These are phyloP conservation scores for Coemansia sp. DNA, from an alignment of 192 early-diverging fungal species.

Conservation along the genomic window DNA sequence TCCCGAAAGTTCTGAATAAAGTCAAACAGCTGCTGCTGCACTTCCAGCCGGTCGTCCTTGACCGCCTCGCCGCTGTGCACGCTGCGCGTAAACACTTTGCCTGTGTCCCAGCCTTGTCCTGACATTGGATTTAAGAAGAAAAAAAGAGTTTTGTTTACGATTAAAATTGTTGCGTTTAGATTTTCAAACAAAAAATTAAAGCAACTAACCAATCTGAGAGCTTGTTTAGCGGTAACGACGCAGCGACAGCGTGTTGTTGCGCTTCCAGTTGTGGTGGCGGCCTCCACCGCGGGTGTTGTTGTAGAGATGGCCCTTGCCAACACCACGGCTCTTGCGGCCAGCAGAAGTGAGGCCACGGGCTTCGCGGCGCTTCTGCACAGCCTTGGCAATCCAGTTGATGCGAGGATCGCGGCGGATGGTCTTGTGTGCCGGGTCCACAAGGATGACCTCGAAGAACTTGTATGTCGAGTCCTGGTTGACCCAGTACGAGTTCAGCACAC, in stretches of 20 bases:
- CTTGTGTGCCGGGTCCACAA: constrained; percentile 97
- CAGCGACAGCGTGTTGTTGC: constrained; percentile 95
- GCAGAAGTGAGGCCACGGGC: constrained; percentile 95
- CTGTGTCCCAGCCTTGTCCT: constrained; percentile 79
- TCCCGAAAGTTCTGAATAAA: constrained; percentile 87
- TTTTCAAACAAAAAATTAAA: too few relatives aligned
- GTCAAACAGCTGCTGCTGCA: constrained; percentile 68
- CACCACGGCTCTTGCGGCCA: constrained; percentile 96
- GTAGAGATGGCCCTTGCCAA: constrained; percentile 94
- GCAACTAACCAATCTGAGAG: not conserved
- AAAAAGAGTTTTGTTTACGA: not conserved
- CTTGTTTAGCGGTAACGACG: constrained; percentile 83
- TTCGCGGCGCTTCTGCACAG: constrained; percentile 99
- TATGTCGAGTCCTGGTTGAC: constrained; percentile 99
- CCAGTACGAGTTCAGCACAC: constrained; percentile 99
- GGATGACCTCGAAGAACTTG: constrained; percentile 99
- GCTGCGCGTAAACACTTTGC: constrained; percentile 68
- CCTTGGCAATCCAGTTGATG: constrained; percentile 99
- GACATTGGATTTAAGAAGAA: constrained; percentile 28
- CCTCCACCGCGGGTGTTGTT: constrained; percentile 97
- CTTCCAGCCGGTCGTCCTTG: constrained; percentile 57
- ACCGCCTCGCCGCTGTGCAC: constrained; percentile 62
- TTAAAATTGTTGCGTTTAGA: too few relatives aligned
- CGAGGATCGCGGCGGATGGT: constrained; percentile 97
- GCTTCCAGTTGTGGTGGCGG: constrained; percentile 88